phyloP scores from a whole-genome alignment of 257 asterid species.

The Linderniella brevidens region DNA sequence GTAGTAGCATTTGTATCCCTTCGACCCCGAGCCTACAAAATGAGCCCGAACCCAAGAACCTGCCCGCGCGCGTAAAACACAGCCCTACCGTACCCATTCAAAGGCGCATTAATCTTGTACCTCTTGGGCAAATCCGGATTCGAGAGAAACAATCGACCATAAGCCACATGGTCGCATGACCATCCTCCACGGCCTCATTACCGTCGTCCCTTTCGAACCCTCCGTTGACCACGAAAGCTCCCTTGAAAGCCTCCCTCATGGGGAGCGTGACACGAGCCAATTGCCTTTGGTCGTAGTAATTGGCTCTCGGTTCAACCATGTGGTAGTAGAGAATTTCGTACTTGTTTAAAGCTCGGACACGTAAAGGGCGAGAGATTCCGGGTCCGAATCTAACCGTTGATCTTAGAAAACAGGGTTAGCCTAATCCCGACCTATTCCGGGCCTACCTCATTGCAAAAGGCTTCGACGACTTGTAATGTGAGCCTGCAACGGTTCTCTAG shows the following conservation, averaged over 20 bases:
- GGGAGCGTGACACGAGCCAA: constrained; percentile 26
- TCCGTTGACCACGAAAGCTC: constrained; percentile 53
- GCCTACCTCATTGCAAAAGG: constrained; percentile 31
- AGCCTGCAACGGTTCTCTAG: constrained; percentile 56
- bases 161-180: constrained; percentile 40
- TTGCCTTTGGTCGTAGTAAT: constrained; percentile 10
- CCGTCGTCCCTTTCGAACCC: constrained; percentile 53
- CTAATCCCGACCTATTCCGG: constrained; percentile 46
- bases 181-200: constrained; percentile 33
- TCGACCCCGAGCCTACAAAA: too few relatives aligned
- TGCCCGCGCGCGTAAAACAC: constrained; percentile 41
- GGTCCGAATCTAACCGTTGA: constrained; percentile 36
- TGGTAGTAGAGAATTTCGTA: constrained; percentile 41
- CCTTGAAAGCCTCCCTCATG: constrained; percentile 42
- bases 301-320: constrained; percentile 59
- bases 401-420: constrained; percentile 42
- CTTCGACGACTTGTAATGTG: constrained; percentile 37
- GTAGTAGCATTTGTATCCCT: too few relatives aligned
- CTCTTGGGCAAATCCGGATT: constrained; percentile 55
- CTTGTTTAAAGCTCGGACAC: constrained; percentile 36
- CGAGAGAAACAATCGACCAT: constrained; percentile 47
- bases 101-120: constrained; percentile 38
- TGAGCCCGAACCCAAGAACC: constrained; percentile 57
- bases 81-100: constrained; percentile 34
- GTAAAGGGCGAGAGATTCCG: constrained; percentile 37